Conservation (phyloP, 2,329 filamentous ascomycete species). For the Rhexocercosporidium sp. region DNA sequence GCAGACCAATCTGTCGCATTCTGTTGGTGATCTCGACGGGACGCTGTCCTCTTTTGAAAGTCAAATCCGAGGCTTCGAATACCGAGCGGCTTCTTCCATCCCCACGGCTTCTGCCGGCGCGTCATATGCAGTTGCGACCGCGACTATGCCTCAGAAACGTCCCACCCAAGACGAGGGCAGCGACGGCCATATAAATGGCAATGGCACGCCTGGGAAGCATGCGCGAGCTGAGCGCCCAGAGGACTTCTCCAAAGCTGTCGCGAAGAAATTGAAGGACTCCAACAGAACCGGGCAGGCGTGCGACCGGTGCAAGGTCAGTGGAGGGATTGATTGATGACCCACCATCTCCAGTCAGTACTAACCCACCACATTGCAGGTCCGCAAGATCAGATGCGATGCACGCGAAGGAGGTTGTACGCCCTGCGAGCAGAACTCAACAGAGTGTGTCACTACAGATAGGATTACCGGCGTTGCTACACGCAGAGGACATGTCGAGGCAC, state of each 20-base stretch:
- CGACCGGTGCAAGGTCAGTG: slow-evolving; percentile 81
- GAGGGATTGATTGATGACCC: too few relatives aligned
- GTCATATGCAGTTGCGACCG: background rate
- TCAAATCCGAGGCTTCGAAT: slow-evolving; percentile 23
- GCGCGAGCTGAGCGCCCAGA: slow-evolving; percentile 39
- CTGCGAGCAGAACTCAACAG: slow-evolving; percentile 75
- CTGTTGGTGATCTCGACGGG: slow-evolving; percentile 13
- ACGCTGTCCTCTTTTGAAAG: slow-evolving; percentile 11
- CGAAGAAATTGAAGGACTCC: slow-evolving; percentile 58
- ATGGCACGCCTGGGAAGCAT: slow-evolving; percentile 32
- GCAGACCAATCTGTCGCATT: background rate
- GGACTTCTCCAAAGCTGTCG: slow-evolving; percentile 48
- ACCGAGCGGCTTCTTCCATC: slow-evolving; percentile 33
- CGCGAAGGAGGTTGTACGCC: slow-evolving; percentile 81
- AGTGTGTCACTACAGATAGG: slow-evolving; percentile 83
- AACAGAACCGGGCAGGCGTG: slow-evolving; percentile 81
- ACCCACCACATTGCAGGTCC: slow-evolving; percentile 56
- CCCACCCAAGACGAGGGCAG: slow-evolving; percentile 29
- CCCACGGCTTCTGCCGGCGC: slow-evolving; percentile 29
- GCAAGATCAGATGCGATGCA: slow-evolving; percentile 88
- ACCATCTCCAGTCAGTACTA: slow-evolving; percentile 17
- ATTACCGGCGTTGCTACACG: slow-evolving; percentile 82
- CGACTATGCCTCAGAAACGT: slow-evolving; percentile 38
- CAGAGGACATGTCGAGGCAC: slow-evolving; percentile 76
- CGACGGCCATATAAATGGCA: slow-evolving; percentile 4